These are phyloP conservation scores for Fusarium incarnatum DNA, from an alignment of 2,329 filamentous ascomycete species.

Conservation along the genomic window DNA sequence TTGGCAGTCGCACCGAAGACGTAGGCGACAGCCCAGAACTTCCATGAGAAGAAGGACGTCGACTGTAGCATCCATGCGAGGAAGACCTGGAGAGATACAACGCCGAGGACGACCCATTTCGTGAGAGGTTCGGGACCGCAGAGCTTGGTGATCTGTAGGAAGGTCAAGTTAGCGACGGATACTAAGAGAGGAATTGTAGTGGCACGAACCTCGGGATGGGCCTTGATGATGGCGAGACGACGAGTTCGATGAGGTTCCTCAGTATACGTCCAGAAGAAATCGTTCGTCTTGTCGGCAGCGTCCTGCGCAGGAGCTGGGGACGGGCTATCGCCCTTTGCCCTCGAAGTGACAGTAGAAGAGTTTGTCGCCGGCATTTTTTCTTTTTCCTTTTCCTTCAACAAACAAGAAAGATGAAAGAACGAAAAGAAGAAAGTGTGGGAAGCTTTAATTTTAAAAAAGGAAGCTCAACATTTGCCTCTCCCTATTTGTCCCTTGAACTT, in stretches of 20 bases:
- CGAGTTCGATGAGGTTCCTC: constrained; percentile 96
- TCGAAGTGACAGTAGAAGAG: constrained; percentile 52
- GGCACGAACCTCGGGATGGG: constrained; percentile 84
- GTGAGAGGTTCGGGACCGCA: constrained; percentile 96
- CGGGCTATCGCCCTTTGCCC: constrained; percentile 44
- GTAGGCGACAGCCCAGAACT: constrained; percentile 89
- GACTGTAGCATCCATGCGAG: constrained; percentile 82
- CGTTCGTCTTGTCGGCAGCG: constrained; percentile 49
- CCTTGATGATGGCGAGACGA: constrained; percentile 95
- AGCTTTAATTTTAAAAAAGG: constrained; percentile 21
- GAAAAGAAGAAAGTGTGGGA: background rate
- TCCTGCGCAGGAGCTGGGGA: constrained; percentile 34
- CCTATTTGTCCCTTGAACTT: constrained; percentile 2
- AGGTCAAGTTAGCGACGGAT: constrained; percentile 18
- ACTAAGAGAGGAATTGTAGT: constrained; percentile 8
- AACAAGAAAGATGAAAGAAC: background rate
- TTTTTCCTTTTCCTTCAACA: background rate
- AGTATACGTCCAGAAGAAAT: constrained; percentile 99
- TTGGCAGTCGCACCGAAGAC: constrained; percentile 94
- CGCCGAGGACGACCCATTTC: constrained; percentile 88
- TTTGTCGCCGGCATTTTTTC: constrained; percentile 42
- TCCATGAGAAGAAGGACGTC: constrained; percentile 83
- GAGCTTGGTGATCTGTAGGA: constrained; percentile 85
- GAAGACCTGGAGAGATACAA: constrained; percentile 83
- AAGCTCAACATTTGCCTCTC: constrained; percentile 37